Conservation (phyloP, 2,329 filamentous ascomycete species). For the Graphiopsis chlorocephala region DNA sequence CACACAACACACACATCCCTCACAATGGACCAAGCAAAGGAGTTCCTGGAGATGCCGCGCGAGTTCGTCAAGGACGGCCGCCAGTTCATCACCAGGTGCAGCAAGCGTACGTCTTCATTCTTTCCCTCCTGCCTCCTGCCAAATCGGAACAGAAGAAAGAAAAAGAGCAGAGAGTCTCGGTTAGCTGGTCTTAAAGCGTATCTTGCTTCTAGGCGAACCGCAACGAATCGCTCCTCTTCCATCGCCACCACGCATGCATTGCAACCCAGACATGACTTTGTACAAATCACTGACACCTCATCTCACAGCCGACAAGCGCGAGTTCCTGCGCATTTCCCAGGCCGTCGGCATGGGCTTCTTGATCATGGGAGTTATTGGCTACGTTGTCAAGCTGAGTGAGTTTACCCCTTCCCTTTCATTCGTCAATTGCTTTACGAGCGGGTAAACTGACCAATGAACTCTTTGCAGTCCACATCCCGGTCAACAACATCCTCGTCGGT, state of each 20-base stretch:
- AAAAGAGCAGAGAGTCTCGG: background rate
- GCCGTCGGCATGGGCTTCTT: conserved; percentile 68
- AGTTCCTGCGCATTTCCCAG: conserved; percentile 60
- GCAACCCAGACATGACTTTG: background rate
- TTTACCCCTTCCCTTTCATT: conserved; percentile 1
- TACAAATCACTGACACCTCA: background rate
- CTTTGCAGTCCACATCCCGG: conserved; percentile 62
- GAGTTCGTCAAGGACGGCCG: conserved; percentile 59
- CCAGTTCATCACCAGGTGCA: conserved; percentile 50
- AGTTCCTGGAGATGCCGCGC: conserved; percentile 66
- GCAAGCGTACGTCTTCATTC: conserved; percentile 41
- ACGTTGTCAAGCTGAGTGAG: conserved; percentile 68
- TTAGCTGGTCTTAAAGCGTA: background rate
- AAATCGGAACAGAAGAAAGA: background rate
- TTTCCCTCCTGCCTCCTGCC: background rate
- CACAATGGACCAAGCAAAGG: conserved; percentile 60
- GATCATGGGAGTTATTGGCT: conserved; percentile 68
- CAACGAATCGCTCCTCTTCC: background rate
- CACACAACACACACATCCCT: background rate
- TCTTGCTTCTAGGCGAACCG: background rate
- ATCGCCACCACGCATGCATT: background rate
- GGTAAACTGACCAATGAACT: conserved; percentile 6
- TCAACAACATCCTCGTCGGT: conserved; percentile 68
- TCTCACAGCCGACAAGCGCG: conserved; percentile 53
- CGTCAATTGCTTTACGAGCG: too few species aligned